Evolutionary conservation across 1,139 yeast genomes (phyloP), one percentile per base, ranked within the genome.

Genomic region (Yamadazyma trypodendri): DNA sequence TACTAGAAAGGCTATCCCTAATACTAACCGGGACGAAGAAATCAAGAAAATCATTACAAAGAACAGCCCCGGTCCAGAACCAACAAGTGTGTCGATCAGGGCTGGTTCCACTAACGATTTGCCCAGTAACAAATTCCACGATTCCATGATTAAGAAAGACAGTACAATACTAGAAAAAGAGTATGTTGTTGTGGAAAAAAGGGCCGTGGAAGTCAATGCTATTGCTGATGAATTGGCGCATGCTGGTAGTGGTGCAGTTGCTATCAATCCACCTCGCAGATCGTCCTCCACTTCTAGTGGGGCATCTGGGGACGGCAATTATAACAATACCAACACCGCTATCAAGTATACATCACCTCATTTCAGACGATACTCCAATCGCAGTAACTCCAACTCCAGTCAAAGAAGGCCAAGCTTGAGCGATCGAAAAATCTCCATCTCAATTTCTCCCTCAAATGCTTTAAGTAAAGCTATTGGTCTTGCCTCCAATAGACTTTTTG

Each of bases 121-220:
- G 11, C 12, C 23, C 6, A 21, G 7, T 23, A 31, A 34, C 20
- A 28, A 31, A 9, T 14, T 24, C 16, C 36, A 36, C 5, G 22
- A 17, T 13, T 30, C 38, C 2, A 9, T 34, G 12, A 23, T 38
- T 11, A 52, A 54, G 35, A 58, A 54, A 30, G 70, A 75, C 18
- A 82, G 77, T 34, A 56, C 74, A 12, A 64, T 72, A 25, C 64
- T 81, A 39, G 95, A 85, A 49, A 80, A 79, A 46, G 97, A 89
- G 52, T 92, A 92, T 52, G 97, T 92, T 32, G 95, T 92, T 28
- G 92, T 92, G 18, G 97, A 92, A 58, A 90, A 89, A 59, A 75
- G 95, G 37, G 88, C 94, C 0, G 97, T 92, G 4, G 97, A 92
- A 58, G 95, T 92, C 9, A 92, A 92, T 63, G 94, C 96, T 1